Conservation (phyloP, 1,139 yeast genomes). For the Candida sp. region DNA sequence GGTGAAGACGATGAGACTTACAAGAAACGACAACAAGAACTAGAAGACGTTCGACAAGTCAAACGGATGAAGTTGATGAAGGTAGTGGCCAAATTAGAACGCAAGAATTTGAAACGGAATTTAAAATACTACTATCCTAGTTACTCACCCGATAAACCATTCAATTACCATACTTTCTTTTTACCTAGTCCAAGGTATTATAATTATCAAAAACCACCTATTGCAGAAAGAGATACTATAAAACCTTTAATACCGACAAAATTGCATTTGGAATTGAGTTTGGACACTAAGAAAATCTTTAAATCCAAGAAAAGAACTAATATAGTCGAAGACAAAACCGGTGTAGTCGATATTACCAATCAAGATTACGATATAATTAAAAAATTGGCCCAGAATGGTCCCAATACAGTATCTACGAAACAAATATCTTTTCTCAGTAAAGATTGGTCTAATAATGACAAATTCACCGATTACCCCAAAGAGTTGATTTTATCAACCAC, state of each 20-base stretch:
- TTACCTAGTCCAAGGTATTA: constrained; percentile 59
- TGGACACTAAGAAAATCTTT: constrained; percentile 45
- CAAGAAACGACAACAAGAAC: constrained; percentile 18
- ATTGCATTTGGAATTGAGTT: constrained; percentile 43
- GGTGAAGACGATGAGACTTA: constrained; percentile 20
- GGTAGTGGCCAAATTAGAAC: constrained; percentile 31
- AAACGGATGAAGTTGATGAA: constrained; percentile 24
- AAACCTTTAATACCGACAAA: constrained; percentile 65
- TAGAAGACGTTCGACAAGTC: constrained; percentile 15
- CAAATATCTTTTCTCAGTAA: constrained; percentile 31
- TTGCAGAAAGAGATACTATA: constrained; percentile 28
- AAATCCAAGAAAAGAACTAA: constrained; percentile 19
- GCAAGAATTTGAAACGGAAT: constrained; percentile 28
- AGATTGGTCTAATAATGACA: constrained; percentile 37
- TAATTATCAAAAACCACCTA: constrained; percentile 49
- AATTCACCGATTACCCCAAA: constrained; percentile 43
- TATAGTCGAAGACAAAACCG: constrained; percentile 2
- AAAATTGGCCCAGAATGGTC: constrained; percentile 18
- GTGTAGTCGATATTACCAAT: constrained; percentile 17
- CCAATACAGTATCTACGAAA: constrained; percentile 15
- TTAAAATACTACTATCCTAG: constrained; percentile 59
- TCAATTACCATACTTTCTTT: constrained; percentile 66
- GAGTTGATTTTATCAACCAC: constrained; percentile 72
- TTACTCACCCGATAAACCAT: constrained; percentile 51
- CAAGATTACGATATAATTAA: constrained; percentile 29